These are phyloP conservation scores for Diaporthe citri DNA, from an alignment of 2,329 filamentous ascomycete genomes.

Conservation along the genomic window DNA sequence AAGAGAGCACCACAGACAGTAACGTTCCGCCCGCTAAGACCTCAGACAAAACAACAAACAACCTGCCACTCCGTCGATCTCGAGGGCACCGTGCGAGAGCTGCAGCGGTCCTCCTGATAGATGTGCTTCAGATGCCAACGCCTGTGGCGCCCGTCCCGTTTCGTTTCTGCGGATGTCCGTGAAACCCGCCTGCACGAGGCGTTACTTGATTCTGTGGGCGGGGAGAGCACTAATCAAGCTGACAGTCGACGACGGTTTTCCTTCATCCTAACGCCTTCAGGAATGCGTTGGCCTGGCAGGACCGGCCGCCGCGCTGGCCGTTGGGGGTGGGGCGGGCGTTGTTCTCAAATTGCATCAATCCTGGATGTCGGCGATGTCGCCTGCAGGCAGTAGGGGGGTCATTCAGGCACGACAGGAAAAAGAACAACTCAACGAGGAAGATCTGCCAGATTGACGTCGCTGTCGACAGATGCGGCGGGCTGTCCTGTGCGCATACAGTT, in stretches of 20 bases:
- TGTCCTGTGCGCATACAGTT: background rate
- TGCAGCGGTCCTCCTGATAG: background rate
- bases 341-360: background rate
- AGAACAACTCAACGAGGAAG: background rate
- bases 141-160: constrained; percentile 19
- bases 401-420: background rate
- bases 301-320: background rate
- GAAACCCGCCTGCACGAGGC: constrained; percentile 12
- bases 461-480: constrained; percentile 9
- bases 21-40: background rate
- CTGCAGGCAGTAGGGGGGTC: background rate
- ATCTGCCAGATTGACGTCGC: constrained; percentile 5
- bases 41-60: constrained; percentile 12
- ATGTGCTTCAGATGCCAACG: constrained; percentile 1
- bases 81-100: constrained; percentile 3
- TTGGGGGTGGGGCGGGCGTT: constrained; percentile 1
- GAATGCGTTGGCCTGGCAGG: background rate
- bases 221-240: background rate
- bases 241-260: background rate
- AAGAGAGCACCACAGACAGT: background rate
- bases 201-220: background rate
- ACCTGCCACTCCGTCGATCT: constrained; percentile 1
- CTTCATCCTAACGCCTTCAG: background rate
- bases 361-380: constrained; percentile 1
- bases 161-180: constrained; percentile 21